Percentiles rank a stretch among this genome's conserved stretches.
Evolutionary conservation across 106 monocot genomes (phyloP).

Genomic region (Phalaenopsis equestris): DNA sequence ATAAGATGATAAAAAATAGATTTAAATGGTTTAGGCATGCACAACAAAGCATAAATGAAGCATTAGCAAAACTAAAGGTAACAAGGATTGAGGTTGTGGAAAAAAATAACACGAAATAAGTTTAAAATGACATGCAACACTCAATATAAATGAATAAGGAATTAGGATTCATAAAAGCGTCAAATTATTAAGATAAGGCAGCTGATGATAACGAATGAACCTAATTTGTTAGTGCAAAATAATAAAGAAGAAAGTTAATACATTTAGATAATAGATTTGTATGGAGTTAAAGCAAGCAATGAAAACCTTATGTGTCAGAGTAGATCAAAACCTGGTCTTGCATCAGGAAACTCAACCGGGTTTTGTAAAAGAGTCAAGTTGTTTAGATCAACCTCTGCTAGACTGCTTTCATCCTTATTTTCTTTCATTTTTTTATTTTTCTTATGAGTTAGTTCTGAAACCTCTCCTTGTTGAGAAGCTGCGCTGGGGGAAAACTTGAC

Average conservation of each 20-base stretch:
- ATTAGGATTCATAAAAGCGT: neutral
- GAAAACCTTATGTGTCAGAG: neutral
- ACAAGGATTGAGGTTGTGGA: too few species aligned
- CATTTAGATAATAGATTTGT: neutral
- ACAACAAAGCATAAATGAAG: too few species aligned
- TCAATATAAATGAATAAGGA: neutral
- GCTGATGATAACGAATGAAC: neutral
- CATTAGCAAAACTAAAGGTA: too few species aligned
- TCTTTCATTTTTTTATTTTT: neutral
- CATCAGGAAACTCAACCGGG: slow-evolving; percentile 70
- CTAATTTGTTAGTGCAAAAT: neutral
- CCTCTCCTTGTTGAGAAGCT: slow-evolving; percentile 9
- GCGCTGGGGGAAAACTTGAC: slow-evolving; percentile 13
- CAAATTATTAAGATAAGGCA: neutral
- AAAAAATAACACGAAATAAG: neutral
- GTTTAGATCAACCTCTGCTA: slow-evolving; percentile 8
- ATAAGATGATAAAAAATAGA: too few species aligned
- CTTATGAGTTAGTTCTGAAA: slow-evolving; percentile 12
- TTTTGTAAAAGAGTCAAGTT: slow-evolving; percentile 14
- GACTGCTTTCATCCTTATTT: slow-evolving; percentile 12
- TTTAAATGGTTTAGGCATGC: too few species aligned
- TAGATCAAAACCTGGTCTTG: slow-evolving; percentile 53
- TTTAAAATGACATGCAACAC: neutral
- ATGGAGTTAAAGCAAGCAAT: neutral
- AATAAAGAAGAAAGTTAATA: neutral